Conservation (phyloP, 495 filamentous ascomycete genomes). For the Lasiosphaeris hirsuta region DNA sequence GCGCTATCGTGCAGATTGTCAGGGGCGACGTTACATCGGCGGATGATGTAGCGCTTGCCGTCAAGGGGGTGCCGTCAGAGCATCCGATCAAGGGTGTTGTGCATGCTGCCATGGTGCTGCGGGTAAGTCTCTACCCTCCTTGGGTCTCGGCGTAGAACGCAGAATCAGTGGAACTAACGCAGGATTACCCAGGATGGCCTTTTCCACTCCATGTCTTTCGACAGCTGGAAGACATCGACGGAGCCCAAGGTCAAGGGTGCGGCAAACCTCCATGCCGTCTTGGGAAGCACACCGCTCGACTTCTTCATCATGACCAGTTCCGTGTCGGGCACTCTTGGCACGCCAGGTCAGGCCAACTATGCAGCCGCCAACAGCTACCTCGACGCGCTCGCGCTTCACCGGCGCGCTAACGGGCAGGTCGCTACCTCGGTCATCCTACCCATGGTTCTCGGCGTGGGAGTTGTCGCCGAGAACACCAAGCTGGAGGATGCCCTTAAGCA, state of each 20-base stretch:
- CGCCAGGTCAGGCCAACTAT: constrained; percentile 45
- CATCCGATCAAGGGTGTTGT: constrained; percentile 42
- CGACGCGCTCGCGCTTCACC: constrained; percentile 30
- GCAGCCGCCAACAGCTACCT: constrained; percentile 48
- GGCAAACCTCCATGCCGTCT: constrained; percentile 38
- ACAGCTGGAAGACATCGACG: constrained; percentile 29
- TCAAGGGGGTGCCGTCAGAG: no score
- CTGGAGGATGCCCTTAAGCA: constrained; percentile 33
- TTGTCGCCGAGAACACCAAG: constrained; percentile 36
- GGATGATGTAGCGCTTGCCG: background rate
- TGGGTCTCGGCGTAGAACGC: no score
- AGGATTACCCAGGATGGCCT: constrained; percentile 28
- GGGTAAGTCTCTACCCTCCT: no score
- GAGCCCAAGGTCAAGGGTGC: constrained; percentile 41
- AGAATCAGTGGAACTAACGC: no score
- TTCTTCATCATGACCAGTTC: constrained; percentile 54
- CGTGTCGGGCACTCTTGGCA: constrained; percentile 45
- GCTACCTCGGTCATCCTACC: constrained; percentile 29
- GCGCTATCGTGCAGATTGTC: constrained; percentile 2
- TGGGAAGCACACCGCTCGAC: constrained; percentile 36
- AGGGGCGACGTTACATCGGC: background rate
- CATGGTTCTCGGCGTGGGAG: constrained; percentile 39
- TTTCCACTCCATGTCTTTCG: constrained; percentile 34
- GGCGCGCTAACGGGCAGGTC: background rate
- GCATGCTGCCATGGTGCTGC: constrained; percentile 52